Conservation (phyloP, 73 alveolate species). For the Diophrys appendiculata region DNA sequence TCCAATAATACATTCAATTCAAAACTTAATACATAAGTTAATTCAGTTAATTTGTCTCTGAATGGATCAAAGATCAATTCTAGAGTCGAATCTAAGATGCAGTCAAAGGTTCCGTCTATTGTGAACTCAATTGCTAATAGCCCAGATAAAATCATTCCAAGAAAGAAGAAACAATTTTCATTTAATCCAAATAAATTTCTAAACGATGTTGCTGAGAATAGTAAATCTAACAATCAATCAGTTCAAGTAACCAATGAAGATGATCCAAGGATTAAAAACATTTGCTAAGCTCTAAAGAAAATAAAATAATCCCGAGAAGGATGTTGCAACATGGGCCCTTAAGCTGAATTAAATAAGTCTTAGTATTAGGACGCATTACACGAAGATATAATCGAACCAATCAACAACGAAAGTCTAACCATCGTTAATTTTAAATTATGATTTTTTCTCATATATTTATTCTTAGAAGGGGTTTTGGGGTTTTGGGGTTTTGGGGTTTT, state of each 20-base stretch:
- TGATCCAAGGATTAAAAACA: no score
- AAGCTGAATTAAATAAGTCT: no score
- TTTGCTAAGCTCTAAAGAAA: neutral
- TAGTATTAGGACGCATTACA: no score
- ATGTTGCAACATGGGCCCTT: no score
- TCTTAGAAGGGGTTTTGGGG: constrained; percentile 20
- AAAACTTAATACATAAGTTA: neutral
- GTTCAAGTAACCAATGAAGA: no score
- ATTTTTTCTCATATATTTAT: neutral
- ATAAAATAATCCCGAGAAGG: neutral
- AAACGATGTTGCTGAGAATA: neutral
- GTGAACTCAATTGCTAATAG: neutral
- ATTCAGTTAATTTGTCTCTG: neutral
- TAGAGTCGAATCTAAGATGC: neutral
- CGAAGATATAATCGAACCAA: no score
- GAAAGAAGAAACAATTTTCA: neutral
- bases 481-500: constrained; percentile 24
- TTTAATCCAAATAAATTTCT: neutral
- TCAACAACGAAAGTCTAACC: no score
- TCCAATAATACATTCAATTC: neutral
- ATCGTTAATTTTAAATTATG: no score
- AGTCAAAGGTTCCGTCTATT: neutral
- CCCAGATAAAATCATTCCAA: neutral
- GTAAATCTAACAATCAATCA: neutral
- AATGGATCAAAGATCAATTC: neutral